Evolutionary conservation across 75 land plant species (phyloP).

Genomic region (Picea sitchensis): DNA sequence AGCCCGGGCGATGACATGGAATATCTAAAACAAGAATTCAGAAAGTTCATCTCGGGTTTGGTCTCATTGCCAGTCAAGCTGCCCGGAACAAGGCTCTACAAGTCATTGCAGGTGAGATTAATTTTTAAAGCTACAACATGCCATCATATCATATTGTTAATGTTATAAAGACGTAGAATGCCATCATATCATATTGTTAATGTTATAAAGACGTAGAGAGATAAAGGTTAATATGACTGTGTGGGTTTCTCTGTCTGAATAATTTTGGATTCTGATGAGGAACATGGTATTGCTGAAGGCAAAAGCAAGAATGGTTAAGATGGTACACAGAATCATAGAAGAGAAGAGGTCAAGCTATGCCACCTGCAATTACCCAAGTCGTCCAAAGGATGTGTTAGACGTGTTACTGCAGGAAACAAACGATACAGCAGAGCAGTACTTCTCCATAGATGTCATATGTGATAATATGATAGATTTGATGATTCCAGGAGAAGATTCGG

Average conservation of each 20-base stretch:
- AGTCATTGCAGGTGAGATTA: constrained; percentile 44
- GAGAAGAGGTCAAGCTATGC: constrained; percentile 25
- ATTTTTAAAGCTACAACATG: no score
- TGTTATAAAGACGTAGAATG: no score
- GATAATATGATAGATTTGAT: constrained; percentile 61
- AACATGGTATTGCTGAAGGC: constrained; percentile 32
- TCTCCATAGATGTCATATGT: constrained; percentile 39
- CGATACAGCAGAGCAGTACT: constrained; percentile 1
- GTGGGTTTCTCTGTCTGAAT: no score
- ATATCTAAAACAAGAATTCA: constrained; percentile 43
- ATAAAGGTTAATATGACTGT: no score
- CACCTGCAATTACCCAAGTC: background rate
- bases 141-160: no score
- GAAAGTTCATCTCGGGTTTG: constrained; percentile 51
- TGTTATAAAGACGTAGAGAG: no score
- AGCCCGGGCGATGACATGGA: constrained; percentile 48
- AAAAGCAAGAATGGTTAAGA: constrained; percentile 35
- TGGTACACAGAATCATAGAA: constrained; percentile 35
- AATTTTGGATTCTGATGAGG: background rate
- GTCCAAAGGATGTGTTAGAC: constrained; percentile 32
- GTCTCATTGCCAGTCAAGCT: constrained; percentile 61
- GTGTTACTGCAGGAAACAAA: constrained; percentile 23
- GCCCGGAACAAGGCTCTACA: constrained; percentile 49
- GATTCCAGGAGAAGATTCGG: constrained; percentile 68
- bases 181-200: no score